phyloP scores from a whole-genome alignment of 2,329 filamentous ascomycete species.

The Aspergillus neotritici region DNA sequence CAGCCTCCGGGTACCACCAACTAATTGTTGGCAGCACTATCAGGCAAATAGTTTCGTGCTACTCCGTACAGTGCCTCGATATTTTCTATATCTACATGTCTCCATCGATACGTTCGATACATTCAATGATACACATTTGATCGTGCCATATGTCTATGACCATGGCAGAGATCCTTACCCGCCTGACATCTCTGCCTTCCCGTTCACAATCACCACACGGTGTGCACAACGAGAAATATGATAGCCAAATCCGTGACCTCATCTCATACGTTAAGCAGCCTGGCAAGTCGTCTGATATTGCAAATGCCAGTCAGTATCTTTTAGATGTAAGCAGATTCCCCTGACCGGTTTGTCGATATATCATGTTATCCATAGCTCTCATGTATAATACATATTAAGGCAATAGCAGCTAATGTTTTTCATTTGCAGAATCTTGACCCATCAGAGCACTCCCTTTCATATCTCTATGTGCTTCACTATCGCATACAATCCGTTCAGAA shows the following conservation, averaged over 20 bases:
- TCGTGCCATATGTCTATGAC: too few relatives aligned
- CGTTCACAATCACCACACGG: conserved; percentile 29
- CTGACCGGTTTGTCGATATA: not conserved
- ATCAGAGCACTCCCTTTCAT: conserved; percentile 53
- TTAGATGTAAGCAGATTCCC: conserved; percentile 27
- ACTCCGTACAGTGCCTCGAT: too few relatives aligned
- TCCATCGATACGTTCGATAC: too few relatives aligned
- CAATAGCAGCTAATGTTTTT: not conserved
- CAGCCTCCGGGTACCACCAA: too few relatives aligned
- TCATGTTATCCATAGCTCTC: not conserved
- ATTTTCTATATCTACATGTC: too few relatives aligned
- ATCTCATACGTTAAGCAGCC: conserved; percentile 35
- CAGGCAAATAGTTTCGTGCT: too few relatives aligned
- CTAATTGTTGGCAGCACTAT: too few relatives aligned
- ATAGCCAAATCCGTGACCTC: conserved; percentile 38
- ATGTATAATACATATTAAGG: not conserved
- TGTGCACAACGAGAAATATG: conserved; percentile 39
- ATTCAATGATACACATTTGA: too few relatives aligned
- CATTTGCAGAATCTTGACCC: conserved; percentile 45
- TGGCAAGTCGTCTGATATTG: conserved; percentile 25
- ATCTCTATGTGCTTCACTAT: conserved; percentile 50
- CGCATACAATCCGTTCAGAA: conserved; percentile 40
- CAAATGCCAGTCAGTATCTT: conserved; percentile 28
- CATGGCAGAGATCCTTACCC: conserved; percentile 30
- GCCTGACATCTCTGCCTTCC: conserved; percentile 37